A percentile compares a stretch with the other conserved stretches of the same genome.
phyloP scores from a whole-genome alignment of 257 asterid genomes.

The Ballota nigra region DNA sequence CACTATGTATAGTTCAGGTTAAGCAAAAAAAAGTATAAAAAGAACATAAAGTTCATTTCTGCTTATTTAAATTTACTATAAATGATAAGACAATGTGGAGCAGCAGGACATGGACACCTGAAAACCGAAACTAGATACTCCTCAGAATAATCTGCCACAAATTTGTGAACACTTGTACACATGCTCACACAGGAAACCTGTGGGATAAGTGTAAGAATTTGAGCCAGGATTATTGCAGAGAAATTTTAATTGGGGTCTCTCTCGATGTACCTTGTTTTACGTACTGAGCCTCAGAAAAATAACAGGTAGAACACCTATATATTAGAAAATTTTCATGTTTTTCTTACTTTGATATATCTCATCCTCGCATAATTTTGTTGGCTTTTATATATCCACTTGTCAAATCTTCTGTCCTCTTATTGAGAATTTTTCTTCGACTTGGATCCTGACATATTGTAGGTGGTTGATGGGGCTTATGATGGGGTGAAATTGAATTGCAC shows the following conservation, averaged over 20 bases:
- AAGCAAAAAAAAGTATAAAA: not conserved
- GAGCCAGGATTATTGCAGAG: no score
- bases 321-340: not conserved
- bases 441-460: constrained; percentile 40
- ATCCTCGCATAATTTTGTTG: not conserved
- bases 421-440: constrained; percentile 12
- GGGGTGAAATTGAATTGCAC: constrained; percentile 74
- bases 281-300: no score
- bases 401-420: not conserved
- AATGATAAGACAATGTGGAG: no score
- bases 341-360: not conserved
- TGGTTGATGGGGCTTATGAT: constrained; percentile 80
- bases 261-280: no score
- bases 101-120: no score
- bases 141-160: no score
- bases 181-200: no score
- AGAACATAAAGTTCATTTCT: not conserved
- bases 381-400: constrained; percentile 3
- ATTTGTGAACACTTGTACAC: no score
- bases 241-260: no score
- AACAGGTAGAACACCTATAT: no score
- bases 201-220: no score
- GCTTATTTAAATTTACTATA: not conserved
- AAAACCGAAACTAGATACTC: no score
- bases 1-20: not conserved